These are phyloP conservation scores for Coemansia asiatica DNA, from an alignment of 192 early-diverging fungal species.

Conservation along the genomic window DNA sequence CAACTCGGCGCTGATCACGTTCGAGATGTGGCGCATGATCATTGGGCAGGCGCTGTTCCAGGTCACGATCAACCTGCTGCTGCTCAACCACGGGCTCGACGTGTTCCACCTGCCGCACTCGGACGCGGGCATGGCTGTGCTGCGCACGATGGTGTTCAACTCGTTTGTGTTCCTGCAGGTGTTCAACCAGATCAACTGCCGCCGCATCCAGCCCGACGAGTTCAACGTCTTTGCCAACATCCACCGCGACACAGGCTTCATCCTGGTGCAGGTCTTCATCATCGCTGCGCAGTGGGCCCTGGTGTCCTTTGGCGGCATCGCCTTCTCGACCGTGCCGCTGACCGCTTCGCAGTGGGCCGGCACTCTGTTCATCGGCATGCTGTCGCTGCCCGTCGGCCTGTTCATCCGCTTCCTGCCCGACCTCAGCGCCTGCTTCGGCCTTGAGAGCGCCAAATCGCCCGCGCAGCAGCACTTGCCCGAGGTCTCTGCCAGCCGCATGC, in stretches of 20 bases:
- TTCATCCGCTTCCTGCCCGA: conserved; percentile 81
- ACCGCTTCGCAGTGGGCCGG: conserved; percentile 71
- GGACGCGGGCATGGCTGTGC: conserved; percentile 40
- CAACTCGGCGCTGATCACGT: conserved; percentile 78
- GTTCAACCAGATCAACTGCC: conserved; percentile 94
- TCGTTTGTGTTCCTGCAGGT: conserved; percentile 92
- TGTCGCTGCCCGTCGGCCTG: conserved; percentile 80
- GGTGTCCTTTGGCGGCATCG: conserved; percentile 82
- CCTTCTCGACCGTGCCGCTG: conserved; percentile 81
- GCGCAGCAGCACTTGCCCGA: conserved; percentile 56
- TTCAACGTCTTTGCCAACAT: conserved; percentile 90
- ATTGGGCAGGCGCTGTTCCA: conserved; percentile 89
- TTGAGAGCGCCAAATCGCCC: conserved; percentile 52
- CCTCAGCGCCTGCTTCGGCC: conserved; percentile 55
- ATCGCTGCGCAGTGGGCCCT: conserved; percentile 78
- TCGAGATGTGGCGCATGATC: conserved; percentile 92
- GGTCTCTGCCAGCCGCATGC: conserved; percentile 48
- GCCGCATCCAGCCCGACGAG: conserved; percentile 67
- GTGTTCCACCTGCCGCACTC: conserved; percentile 60
- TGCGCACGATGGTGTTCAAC: conserved; percentile 90
- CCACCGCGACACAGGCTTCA: conserved; percentile 76
- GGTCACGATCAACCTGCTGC: conserved; percentile 68
- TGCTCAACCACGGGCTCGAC: conserved; percentile 59
- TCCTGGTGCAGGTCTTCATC: conserved; percentile 72
- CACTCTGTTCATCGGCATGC: conserved; percentile 75